These are phyloP conservation scores for Paramecium biaurelia DNA, from an alignment of 73 alveolate species.

Conservation along the genomic window DNA sequence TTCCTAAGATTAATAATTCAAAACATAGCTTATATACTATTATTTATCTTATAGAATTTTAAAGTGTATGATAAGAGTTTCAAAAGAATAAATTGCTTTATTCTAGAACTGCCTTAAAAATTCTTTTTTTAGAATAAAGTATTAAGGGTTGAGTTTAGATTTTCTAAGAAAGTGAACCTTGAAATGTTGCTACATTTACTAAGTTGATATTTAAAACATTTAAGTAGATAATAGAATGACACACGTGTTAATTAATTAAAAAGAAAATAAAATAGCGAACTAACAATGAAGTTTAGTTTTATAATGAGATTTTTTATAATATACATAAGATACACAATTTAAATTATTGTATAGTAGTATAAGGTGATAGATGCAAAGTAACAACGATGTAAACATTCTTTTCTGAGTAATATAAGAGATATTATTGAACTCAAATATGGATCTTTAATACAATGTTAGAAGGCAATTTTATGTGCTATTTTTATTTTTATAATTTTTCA, in stretches of 20 bases:
- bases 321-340: not conserved
- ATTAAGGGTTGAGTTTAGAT: not conserved
- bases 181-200: not conserved
- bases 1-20: not conserved
- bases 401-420: not conserved
- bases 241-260: not conserved
- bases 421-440: not conserved
- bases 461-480: not conserved
- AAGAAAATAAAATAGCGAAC: not conserved
- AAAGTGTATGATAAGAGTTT: not conserved
- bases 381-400: not conserved
- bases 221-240: not conserved
- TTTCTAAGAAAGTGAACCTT: not conserved
- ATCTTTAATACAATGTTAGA: not conserved
- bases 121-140: too few relatives aligned
- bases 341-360: too few relatives aligned
- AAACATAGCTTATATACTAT: not conserved
- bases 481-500: not conserved
- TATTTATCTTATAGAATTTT: not conserved
- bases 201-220: not conserved
- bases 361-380: not conserved
- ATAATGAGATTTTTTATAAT: not conserved
- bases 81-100: too few relatives aligned
- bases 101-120: too few relatives aligned
- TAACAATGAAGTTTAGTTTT: not conserved